Conservation (phyloP, 306 rosid species). For the Sicyos edulis region DNA sequence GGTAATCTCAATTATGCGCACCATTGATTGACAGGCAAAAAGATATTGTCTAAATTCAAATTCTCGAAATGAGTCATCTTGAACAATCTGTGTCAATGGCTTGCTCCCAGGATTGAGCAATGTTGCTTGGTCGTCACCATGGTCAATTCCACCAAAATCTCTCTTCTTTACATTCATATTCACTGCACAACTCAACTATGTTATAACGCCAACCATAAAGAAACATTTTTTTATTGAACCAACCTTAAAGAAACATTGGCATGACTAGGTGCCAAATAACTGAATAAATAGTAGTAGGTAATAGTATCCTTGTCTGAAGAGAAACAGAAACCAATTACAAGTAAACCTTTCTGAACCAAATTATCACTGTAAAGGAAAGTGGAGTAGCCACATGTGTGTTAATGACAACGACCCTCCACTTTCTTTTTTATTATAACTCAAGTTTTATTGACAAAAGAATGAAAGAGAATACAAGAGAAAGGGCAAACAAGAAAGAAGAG, state of each 20-base stretch:
- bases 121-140: conserved; percentile 89
- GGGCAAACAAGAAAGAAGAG: too few relatives aligned
- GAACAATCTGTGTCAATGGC: conserved; percentile 80
- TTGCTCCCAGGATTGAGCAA: conserved; percentile 71
- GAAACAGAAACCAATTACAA: neutral
- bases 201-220: conserved; percentile 26
- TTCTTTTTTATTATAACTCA: too few relatives aligned
- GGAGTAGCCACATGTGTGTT: neutral
- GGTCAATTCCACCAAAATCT: conserved; percentile 83
- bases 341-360: neutral
- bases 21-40: conserved; percentile 92
- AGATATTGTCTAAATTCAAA: conserved; percentile 96
- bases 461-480: too few relatives aligned
- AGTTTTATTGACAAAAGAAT: too few relatives aligned
- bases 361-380: neutral
- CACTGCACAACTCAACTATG: conserved; percentile 43
- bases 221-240: conserved; percentile 19
- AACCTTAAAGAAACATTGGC: conserved; percentile 22
- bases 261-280: neutral
- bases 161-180: conserved; percentile 62
- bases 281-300: neutral
- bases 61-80: conserved; percentile 93
- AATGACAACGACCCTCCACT: too few relatives aligned
- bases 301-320: neutral
- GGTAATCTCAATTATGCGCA: conserved; percentile 31